A percentile compares a stretch with the other conserved stretches of the same genome.
Conservation (phyloP, 2,329 filamentous ascomycete genomes). For the Pseudonectria buxi region DNA sequence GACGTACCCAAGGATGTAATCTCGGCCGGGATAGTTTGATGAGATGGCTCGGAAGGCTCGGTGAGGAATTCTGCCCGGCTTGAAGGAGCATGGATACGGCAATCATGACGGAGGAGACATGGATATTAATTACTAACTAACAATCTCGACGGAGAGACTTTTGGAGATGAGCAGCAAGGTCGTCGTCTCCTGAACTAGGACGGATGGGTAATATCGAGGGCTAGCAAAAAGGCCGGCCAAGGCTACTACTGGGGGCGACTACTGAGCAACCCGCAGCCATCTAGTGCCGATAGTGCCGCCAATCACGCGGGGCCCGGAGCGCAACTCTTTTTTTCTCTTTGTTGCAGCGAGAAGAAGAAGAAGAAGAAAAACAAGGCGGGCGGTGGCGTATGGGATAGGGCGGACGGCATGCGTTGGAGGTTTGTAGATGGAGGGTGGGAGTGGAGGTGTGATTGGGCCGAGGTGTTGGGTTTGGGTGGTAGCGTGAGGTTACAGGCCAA, state of each 20-base stretch:
- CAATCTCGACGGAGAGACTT: too few species aligned
- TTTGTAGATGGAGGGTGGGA: not conserved
- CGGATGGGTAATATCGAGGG: conserved; percentile 1
- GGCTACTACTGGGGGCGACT: not conserved
- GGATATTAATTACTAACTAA: too few species aligned
- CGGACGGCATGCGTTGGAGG: conserved; percentile 21
- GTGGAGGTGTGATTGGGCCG: conserved; percentile 1
- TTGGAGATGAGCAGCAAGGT: too few species aligned
- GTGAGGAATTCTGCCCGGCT: too few species aligned
- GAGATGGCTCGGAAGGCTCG: too few species aligned
- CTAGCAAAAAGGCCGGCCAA: not conserved
- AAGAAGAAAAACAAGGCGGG: conserved; percentile 8
- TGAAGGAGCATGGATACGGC: too few species aligned
- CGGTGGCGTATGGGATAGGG: conserved; percentile 12
- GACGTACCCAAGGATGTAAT: too few species aligned
- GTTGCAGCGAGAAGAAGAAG: conserved; percentile 4
- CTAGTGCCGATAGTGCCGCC: conserved; percentile 5
- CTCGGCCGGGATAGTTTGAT: too few species aligned
- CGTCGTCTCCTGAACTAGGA: too few species aligned
- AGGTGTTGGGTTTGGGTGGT: conserved; percentile 3
- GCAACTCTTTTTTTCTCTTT: conserved; percentile 7
- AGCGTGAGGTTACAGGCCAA: too few species aligned
- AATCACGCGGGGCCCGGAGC: conserved; percentile 11
- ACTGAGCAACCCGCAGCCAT: conserved; percentile 5
- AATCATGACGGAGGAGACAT: too few species aligned